Percentiles rank a stretch among this genome's conserved stretches.
Evolutionary conservation across 164 flowering plant species (phyloP).

Genomic region (Santalum album): DNA sequence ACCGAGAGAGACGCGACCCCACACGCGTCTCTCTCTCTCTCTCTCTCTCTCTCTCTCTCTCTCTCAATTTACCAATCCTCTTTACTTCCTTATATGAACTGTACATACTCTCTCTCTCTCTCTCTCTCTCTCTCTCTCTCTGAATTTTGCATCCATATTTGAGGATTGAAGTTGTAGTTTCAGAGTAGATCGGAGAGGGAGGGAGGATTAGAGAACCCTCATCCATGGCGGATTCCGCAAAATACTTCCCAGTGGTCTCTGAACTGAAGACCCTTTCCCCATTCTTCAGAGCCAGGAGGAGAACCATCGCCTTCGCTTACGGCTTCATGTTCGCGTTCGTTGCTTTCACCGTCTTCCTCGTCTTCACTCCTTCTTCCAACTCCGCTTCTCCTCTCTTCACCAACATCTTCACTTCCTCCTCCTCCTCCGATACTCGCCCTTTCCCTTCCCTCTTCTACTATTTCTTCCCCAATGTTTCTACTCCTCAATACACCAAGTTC

Average conservation of each 20-base stretch:
- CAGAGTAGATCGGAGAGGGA: background rate
- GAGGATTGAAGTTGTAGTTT: no score
- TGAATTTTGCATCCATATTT: no score
- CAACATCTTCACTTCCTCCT: slow-evolving; percentile 42
- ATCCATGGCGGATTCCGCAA: slow-evolving; percentile 50
- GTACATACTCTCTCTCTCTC: background rate
- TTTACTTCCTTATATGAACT: background rate
- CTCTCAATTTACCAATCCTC: background rate
- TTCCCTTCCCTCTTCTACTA: slow-evolving; percentile 44
- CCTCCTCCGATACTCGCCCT: slow-evolving; percentile 33
- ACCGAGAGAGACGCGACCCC: no score
- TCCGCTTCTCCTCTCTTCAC: slow-evolving; percentile 49
- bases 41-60: slow-evolving; percentile 1
- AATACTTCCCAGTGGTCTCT: slow-evolving; percentile 30
- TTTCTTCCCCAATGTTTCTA: slow-evolving; percentile 43
- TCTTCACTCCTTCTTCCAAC: slow-evolving; percentile 49
- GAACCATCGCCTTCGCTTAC: slow-evolving; percentile 44
- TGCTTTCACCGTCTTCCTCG: slow-evolving; percentile 51
- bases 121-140: no score
- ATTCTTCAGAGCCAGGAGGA: slow-evolving; percentile 29
- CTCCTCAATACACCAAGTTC: background rate
- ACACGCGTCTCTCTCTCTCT: background rate
- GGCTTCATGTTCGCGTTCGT: slow-evolving; percentile 51
- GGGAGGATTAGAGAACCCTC: background rate
- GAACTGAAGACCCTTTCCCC: slow-evolving; percentile 38